Base-by-base conservation (phyloP, 2,329 filamentous ascomycete species). In the Aspergillus sp. region DNA sequence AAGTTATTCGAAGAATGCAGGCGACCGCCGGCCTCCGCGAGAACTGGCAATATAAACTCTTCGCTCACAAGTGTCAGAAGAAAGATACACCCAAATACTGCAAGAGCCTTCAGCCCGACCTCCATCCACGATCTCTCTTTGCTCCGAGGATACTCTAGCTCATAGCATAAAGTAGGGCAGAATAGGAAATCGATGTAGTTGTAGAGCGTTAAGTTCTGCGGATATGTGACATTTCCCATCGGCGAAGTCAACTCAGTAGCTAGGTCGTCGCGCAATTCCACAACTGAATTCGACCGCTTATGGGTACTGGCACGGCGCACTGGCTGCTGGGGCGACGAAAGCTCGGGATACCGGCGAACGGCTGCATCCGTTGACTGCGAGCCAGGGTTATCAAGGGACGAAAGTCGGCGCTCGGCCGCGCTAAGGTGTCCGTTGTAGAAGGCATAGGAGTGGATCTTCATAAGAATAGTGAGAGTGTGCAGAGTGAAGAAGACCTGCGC, bases 381-480 rank as follows among this genome's bases (percentile, higher is more conserved):
- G 4, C 83, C 86, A n/a, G 84, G 83, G 2, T 92, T 91, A 73
- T 99, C 95, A 34, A 99, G 86, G 41, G 86, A 86, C 56, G 84
- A 85, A 12, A 99, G 82, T 11, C 91, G 88, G 70, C 89, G 87
- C 73, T 96, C 86, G 0, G 91, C 96, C 73, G 95, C 91, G 65
- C 89, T 90, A 15, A 99, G 81, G 74, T 99, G 95, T 11, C 95
- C 95, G 68, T 97, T 98, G 79, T 99, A 99, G 75, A 98, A 99
- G 22, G 91, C 90, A 70, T 96, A 99, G 5, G 93, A 97, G 74
- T 99, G 95, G 86, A 98, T 95, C 81, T 99, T 99, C 95, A 99
- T 99, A 51, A 97, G 86, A 19, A 99, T 82, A 7, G 91, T 89
- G 76, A 99, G 86, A 44, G 92, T 89, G 75, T 99, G 95, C 34